These are phyloP conservation scores for Striga hermonthica DNA, from an alignment of 305 asterid species.

Conservation along the genomic window DNA sequence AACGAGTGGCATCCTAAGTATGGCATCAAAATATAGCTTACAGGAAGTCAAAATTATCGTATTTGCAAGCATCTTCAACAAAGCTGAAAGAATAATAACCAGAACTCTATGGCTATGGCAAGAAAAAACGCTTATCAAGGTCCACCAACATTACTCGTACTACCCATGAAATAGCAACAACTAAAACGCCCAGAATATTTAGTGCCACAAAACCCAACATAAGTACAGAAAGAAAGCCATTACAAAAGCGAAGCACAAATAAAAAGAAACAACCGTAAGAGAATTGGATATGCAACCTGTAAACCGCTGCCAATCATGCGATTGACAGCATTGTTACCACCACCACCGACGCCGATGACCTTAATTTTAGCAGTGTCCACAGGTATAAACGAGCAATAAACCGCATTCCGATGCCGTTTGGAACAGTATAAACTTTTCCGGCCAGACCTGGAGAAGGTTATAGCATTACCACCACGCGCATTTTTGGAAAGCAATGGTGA, in stretches of 20 bases:
- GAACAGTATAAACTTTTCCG: slow-evolving; percentile 35
- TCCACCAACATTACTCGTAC: neutral
- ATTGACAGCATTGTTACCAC: slow-evolving; percentile 95
- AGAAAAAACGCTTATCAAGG: neutral
- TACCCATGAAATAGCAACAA: neutral
- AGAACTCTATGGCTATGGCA: no score
- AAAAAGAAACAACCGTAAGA: neutral
- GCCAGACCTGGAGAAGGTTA: slow-evolving; percentile 40
- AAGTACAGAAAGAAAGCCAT: neutral
- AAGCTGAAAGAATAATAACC: no score
- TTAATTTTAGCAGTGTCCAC: slow-evolving; percentile 85
- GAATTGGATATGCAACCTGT: slow-evolving; percentile 42
- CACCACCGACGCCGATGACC: slow-evolving; percentile 96
- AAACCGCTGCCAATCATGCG: slow-evolving; percentile 97
- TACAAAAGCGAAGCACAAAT: neutral
- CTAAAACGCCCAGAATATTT: neutral
- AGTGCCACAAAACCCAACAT: neutral
- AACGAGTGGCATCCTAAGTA: no score
- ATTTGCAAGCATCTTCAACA: no score
- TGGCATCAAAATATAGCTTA: no score
- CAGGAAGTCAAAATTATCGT: no score
- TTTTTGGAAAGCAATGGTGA: slow-evolving; percentile 44
- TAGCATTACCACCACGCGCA: slow-evolving; percentile 36
- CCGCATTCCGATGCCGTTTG: slow-evolving; percentile 41
- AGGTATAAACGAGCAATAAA: slow-evolving; percentile 52